These are phyloP conservation scores for Plantago elongata DNA, from an alignment of 257 asterid species.

Conservation along the genomic window DNA sequence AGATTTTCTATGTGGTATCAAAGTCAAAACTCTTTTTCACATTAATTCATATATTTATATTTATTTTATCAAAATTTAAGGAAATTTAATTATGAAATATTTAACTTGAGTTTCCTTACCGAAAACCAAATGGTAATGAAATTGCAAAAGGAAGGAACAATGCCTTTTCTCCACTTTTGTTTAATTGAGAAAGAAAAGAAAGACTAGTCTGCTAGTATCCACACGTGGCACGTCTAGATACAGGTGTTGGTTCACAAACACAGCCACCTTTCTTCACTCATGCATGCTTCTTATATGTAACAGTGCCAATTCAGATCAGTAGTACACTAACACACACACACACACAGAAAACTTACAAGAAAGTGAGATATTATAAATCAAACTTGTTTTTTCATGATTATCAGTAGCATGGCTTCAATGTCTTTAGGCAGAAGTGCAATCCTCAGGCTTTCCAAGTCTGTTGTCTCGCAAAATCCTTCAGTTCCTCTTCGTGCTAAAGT, in stretches of 20 bases:
- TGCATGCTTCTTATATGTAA: slow-evolving; percentile 22
- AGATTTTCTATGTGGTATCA: no score
- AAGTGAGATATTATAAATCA: background rate
- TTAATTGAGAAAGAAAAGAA: background rate
- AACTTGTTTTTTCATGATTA: background rate
- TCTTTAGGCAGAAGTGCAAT: slow-evolving; percentile 31
- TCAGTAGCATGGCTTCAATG: slow-evolving; percentile 47
- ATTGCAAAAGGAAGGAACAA: no score
- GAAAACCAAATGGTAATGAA: no score
- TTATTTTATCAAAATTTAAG: no score
- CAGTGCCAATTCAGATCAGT: background rate
- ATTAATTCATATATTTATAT: no score
- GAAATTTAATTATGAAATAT: no score
- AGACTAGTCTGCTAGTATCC: background rate
- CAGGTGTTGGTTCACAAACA: slow-evolving; percentile 24
- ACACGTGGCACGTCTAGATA: slow-evolving; percentile 31
- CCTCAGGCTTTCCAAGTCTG: slow-evolving; percentile 38
- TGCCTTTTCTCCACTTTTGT: background rate
- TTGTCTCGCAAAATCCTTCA: slow-evolving; percentile 30
- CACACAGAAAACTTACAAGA: no score
- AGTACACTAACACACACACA: no score
- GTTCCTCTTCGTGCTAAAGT: slow-evolving; percentile 29
- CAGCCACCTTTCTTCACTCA: slow-evolving; percentile 20
- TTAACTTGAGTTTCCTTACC: no score
- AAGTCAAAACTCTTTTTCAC: no score